These are phyloP conservation scores for Xylaria sp. DNA, from an alignment of 2,329 filamentous ascomycete species.

Conservation along the genomic window DNA sequence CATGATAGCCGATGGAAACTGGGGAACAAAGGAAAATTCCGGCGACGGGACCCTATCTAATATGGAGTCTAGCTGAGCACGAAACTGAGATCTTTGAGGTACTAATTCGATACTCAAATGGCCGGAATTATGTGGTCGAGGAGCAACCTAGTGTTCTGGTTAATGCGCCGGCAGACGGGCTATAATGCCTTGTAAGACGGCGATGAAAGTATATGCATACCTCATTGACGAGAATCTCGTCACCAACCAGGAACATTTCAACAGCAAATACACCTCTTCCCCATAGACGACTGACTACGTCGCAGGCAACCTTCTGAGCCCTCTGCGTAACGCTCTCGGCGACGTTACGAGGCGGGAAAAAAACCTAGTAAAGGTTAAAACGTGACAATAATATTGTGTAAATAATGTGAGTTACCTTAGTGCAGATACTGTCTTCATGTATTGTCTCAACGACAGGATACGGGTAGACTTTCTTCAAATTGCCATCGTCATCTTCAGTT, in stretches of 20 bases:
- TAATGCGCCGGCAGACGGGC: background rate
- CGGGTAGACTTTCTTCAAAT: constrained; percentile 65
- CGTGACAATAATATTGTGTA: background rate
- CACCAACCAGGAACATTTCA: constrained; percentile 90
- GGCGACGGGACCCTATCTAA: constrained; percentile 71
- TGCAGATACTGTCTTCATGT: constrained; percentile 95
- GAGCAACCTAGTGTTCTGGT: constrained; percentile 38
- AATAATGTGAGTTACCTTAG: constrained; percentile 67
- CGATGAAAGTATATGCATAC: constrained; percentile 26
- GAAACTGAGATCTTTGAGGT: constrained; percentile 86
- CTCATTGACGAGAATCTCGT: constrained; percentile 82
- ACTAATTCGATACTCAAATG: constrained; percentile 95
- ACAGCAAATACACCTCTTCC: constrained; percentile 96
- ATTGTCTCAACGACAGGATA: constrained; percentile 95
- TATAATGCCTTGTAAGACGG: background rate
- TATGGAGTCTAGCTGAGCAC: constrained; percentile 87
- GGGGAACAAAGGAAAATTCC: constrained; percentile 64
- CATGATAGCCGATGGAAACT: constrained; percentile 75
- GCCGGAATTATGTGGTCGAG: constrained; percentile 80
- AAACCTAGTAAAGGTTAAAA: constrained; percentile 52
- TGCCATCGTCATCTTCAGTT: constrained; percentile 73
- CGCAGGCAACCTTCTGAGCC: constrained; percentile 80
- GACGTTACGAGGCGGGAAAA: constrained; percentile 81
- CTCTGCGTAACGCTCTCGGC: constrained; percentile 66
- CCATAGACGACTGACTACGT: constrained; percentile 81